Evolutionary conservation across 192 early-diverging fungal genomes (phyloP), one percentile per base, ranked within the genome.

Genomic region (Backusella sp.): DNA sequence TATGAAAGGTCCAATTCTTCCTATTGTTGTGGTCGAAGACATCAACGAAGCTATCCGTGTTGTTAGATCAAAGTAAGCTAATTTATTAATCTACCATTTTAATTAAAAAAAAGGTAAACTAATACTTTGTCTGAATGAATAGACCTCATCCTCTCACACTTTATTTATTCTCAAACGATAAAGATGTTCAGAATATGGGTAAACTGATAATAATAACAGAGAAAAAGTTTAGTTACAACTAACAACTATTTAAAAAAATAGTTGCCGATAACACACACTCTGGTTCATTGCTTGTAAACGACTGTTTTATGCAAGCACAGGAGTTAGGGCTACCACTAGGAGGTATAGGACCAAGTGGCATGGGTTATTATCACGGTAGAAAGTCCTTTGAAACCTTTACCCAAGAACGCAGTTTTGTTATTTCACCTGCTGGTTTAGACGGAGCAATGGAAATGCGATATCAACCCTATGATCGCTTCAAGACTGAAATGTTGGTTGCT

Each of bases 71-170:
- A 82, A 65, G 81, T 82, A 76, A 35, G 72, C 2, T 11, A 32
- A n/a, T n/a, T n/a, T 6, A 49, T n/a, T 49, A 19, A 44, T 44
- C 14, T 44, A 44, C 14, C 12, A 49, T 49, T 49, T n/a, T 19
- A 49, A 49, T 19, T n/a, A n/a, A n/a, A 32, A 32, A 32, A 1
- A 32, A 32, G 32, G 19, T n/a, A 49, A 49, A 49, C 46, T 49
- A 49, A 49, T n/a, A 5, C 42, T 2, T 19, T n/a, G 0, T n/a
- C 4, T 49, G 4, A 34, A 30, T n/a, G 7, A 30, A 37, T 70
- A 84, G 85, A 39, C 91, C 91, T 66, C 88, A 88, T 73, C 97
- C 97, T 52, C 87, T 99, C 73, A 86, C 92, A 7, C 82, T 96
- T 15, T 97, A 96, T 80, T 83, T 90, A 28, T 96, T 94, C 77